Conservation (phyloP, 2,329 filamentous ascomycete species). For the Ceratocystis variospora region DNA sequence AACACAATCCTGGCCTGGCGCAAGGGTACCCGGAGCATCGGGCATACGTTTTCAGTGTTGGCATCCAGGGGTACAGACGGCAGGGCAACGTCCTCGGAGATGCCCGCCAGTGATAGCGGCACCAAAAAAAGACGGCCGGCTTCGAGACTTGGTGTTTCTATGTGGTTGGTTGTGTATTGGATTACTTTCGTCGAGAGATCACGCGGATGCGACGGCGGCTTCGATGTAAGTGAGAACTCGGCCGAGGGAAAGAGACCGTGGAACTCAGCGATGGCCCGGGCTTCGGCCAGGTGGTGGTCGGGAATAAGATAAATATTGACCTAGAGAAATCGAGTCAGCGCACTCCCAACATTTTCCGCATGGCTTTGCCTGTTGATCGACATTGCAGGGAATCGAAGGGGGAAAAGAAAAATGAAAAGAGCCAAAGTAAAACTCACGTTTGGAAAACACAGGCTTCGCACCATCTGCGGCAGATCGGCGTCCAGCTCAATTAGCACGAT, state of each 20-base stretch:
- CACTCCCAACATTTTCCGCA: neutral
- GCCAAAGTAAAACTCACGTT: conserved; percentile 5
- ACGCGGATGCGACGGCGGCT: neutral
- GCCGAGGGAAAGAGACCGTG: conserved; percentile 10
- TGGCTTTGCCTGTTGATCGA: neutral
- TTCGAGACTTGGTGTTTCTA: conserved; percentile 14
- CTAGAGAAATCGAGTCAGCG: neutral
- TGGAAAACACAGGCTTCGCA: conserved; percentile 16
- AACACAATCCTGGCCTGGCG: conserved; percentile 8
- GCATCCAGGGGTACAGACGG: neutral
- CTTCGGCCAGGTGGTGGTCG: conserved; percentile 7
- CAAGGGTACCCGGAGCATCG: conserved; percentile 8
- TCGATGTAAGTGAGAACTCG: conserved; percentile 11
- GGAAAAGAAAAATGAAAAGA: neutral
- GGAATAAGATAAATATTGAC: conserved; percentile 16
- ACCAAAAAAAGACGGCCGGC: conserved; percentile 16
- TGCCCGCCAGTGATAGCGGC: conserved; percentile 8
- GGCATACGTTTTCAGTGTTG: conserved; percentile 13
- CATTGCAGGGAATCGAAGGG: neutral
- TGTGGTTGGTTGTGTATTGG: conserved; percentile 17
- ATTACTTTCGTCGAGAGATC: neutral
- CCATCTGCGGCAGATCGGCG: conserved; percentile 12
- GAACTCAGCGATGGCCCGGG: conserved; percentile 10
- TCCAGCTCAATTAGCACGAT: conserved; percentile 16
- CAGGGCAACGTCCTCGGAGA: neutral